Conservation (phyloP, 1,284 basidiomycete species). For the Irpex sp. region DNA sequence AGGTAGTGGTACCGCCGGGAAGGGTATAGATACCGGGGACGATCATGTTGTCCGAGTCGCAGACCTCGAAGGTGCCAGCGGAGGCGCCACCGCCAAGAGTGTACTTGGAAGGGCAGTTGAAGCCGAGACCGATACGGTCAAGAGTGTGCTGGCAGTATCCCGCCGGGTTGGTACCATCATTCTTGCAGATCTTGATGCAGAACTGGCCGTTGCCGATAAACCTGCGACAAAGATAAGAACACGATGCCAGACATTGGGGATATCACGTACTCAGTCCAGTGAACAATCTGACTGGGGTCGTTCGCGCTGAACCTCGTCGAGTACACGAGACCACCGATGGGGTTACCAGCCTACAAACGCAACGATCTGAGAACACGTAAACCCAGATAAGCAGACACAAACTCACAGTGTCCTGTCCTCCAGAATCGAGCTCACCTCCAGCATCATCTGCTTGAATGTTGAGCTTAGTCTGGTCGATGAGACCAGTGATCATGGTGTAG, state of each 20-base stretch:
- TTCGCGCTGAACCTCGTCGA: conserved; percentile 34
- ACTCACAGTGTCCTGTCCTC: conserved; percentile 37
- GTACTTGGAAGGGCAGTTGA: conserved; percentile 41
- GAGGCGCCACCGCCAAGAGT: conserved; percentile 21
- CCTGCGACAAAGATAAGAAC: conserved; percentile 20
- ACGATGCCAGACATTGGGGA: not conserved
- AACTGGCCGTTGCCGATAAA: conserved; percentile 46
- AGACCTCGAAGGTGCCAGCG: conserved; percentile 39
- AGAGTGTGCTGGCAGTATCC: conserved; percentile 43
- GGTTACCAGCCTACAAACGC: conserved; percentile 40
- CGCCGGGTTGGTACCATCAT: conserved; percentile 33
- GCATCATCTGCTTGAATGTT: conserved; percentile 53
- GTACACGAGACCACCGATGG: conserved; percentile 50
- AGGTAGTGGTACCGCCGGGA: conserved; percentile 37
- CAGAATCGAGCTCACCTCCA: conserved; percentile 68
- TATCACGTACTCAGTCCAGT: conserved; percentile 41
- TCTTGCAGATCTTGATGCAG: conserved; percentile 56
- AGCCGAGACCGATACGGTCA: conserved; percentile 47
- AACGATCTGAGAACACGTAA: not conserved
- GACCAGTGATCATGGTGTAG: conserved; percentile 64
- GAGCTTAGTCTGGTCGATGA: conserved; percentile 57
- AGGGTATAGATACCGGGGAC: conserved; percentile 51
- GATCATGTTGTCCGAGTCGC: conserved; percentile 60
- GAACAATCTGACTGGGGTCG: conserved; percentile 34
- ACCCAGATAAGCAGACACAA: not conserved